phyloP scores from a whole-genome alignment of 345 rosid species.

The Clarkia xantiana region DNA sequence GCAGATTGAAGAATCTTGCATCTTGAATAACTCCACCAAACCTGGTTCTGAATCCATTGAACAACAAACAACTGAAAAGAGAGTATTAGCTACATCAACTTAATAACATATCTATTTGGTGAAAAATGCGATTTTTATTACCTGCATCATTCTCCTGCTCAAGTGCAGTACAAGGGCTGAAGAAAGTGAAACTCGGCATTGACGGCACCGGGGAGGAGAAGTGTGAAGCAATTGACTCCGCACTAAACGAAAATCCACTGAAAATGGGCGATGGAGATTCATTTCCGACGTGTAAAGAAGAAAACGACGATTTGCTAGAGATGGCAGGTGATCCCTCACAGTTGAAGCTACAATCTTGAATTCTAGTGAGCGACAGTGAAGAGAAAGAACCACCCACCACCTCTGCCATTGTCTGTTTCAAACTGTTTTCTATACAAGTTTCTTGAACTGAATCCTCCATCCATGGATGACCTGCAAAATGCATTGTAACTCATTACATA shows the following conservation, averaged over 20 bases:
- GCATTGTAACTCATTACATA: not conserved
- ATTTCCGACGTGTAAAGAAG: constrained; percentile 29
- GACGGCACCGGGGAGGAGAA: constrained; percentile 32
- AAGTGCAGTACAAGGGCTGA: constrained; percentile 21
- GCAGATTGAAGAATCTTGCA: constrained; percentile 17
- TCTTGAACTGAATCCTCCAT: constrained; percentile 36
- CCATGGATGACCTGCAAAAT: constrained; percentile 57
- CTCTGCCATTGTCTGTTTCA: constrained; percentile 22
- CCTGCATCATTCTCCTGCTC: constrained; percentile 11
- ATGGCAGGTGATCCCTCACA: constrained; percentile 20
- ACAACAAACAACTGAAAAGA: not conserved
- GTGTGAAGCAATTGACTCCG: constrained; percentile 23
- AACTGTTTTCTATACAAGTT: constrained; percentile 17
- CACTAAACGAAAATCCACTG: constrained; percentile 47
- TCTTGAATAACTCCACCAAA: constrained; percentile 19
- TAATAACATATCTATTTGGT: constrained; percentile 15
- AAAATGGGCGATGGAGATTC: constrained; percentile 12
- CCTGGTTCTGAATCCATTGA: constrained; percentile 20
- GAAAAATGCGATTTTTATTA: constrained; percentile 1
- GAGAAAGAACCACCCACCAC: constrained; percentile 30
- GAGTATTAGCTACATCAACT: too few species aligned
- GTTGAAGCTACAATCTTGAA: constrained; percentile 50
- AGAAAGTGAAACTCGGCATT: constrained; percentile 63
- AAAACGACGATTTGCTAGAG: constrained; percentile 41
- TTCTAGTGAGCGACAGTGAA: constrained; percentile 17